Percentiles rank a stretch among this genome's conserved stretches.
Evolutionary conservation across 179 eudicot genomes (phyloP).

Genomic region (Beta macrorhiza): DNA sequence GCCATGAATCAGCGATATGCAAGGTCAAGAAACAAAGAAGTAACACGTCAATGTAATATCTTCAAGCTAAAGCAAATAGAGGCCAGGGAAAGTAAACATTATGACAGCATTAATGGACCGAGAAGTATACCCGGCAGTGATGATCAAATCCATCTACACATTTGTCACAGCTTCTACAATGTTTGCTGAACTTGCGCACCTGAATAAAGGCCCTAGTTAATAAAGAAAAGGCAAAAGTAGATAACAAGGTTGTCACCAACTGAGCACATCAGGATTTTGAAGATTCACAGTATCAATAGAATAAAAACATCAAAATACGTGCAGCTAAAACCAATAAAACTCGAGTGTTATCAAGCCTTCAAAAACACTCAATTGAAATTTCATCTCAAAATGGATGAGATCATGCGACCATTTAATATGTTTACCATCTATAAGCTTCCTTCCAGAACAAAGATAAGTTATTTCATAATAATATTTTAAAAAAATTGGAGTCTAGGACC

Average conservation of each 20-base stretch:
- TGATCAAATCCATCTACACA: conserved; percentile 99
- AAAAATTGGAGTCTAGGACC: too few relatives aligned
- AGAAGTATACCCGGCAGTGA: conserved; percentile 78
- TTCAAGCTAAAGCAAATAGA: conserved; percentile 13
- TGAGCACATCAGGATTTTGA: conserved; percentile 2
- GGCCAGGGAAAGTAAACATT: neutral
- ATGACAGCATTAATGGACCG: neutral
- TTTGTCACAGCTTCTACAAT: conserved; percentile 97
- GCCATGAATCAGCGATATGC: conserved; percentile 28
- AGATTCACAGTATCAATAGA: neutral
- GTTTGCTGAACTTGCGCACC: conserved; percentile 96
- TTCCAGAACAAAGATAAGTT: neutral
- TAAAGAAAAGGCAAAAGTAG: conserved; percentile 1
- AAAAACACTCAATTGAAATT: too few relatives aligned
- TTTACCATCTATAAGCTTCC: neutral
- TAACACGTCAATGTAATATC: neutral
- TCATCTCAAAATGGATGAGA: neutral
- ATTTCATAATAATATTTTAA: too few relatives aligned
- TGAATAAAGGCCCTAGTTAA: conserved; percentile 36
- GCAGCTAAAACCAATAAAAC: neutral
- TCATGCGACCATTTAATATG: neutral
- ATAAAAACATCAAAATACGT: neutral
- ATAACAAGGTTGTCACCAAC: neutral
- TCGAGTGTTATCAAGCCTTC: too few relatives aligned
- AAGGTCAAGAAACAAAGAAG: conserved; percentile 19